Evolutionary conservation across 192 early-diverging fungal species (phyloP).

Genomic region (Coemansia sp.): DNA sequence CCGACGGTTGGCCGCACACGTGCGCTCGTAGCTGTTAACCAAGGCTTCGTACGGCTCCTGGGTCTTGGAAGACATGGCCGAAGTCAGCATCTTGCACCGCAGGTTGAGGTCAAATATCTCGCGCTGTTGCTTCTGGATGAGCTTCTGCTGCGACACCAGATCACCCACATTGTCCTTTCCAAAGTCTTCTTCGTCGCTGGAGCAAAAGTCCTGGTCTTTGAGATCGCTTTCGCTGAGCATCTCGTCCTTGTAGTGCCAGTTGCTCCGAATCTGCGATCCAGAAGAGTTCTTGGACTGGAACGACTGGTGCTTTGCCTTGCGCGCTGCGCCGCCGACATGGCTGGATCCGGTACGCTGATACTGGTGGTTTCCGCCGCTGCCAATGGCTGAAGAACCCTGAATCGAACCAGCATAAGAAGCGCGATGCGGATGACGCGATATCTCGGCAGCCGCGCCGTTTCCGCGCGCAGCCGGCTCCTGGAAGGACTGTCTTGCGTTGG

Average conservation of each 20-base stretch:
- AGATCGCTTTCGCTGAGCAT: conserved; percentile 47
- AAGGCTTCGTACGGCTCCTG: conserved; percentile 33
- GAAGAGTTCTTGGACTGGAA: conserved; percentile 22
- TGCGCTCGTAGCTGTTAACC: conserved; percentile 27
- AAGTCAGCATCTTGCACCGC: conserved; percentile 33
- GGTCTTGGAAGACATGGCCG: conserved; percentile 27
- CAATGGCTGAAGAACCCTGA: conserved; percentile 26
- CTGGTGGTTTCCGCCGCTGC: conserved; percentile 23
- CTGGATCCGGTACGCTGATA: conserved; percentile 31
- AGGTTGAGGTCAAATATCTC: conserved; percentile 48
- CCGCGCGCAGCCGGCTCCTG: conserved; percentile 17
- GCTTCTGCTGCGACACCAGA: conserved; percentile 51
- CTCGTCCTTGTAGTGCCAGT: conserved; percentile 48
- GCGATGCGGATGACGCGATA: conserved; percentile 22
- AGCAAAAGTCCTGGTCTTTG: conserved; percentile 46
- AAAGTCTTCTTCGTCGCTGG: conserved; percentile 55
- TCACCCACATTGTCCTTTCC: conserved; percentile 40
- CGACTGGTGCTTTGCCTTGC: conserved; percentile 21
- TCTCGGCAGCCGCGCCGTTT: conserved; percentile 26
- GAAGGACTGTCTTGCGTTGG: conserved; percentile 15
- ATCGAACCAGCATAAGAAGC: conserved; percentile 39
- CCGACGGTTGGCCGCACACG: conserved; percentile 47
- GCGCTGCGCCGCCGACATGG: conserved; percentile 29
- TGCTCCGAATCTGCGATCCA: conserved; percentile 48
- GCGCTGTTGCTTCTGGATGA: conserved; percentile 55